Percentiles rank a stretch among this genome's conserved stretches.
Conservation (phyloP, 108 stramenopile genomes). For the Nitzschia sp. region DNA sequence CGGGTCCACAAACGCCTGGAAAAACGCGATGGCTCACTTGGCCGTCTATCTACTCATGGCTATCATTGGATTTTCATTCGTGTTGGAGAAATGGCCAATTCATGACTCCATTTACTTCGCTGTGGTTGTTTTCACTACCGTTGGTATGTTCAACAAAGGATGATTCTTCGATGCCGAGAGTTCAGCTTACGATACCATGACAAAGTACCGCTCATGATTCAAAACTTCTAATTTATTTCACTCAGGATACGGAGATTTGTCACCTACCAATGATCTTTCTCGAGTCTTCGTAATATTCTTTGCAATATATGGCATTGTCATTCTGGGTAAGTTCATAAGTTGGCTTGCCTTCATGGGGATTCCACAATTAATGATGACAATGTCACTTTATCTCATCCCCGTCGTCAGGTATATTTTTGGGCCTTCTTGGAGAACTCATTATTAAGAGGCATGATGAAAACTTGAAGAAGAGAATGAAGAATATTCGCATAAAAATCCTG, state of each 20-base stretch:
- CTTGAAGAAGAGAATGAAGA: background rate
- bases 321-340: too few species aligned
- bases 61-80: slow-evolving; percentile 41
- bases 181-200: too few species aligned
- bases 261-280: slow-evolving; percentile 29
- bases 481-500: slow-evolving; percentile 9
- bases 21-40: slow-evolving; percentile 4
- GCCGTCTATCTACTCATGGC: slow-evolving; percentile 27
- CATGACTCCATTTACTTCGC: slow-evolving; percentile 65
- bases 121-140: slow-evolving; percentile 66
- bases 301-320: slow-evolving; percentile 42
- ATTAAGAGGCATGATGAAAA: slow-evolving; percentile 28
- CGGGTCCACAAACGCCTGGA: slow-evolving; percentile 4
- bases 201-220: too few species aligned
- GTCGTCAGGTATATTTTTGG: slow-evolving; percentile 43
- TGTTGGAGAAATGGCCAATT: slow-evolving; percentile 60
- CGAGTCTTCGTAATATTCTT: slow-evolving; percentile 52
- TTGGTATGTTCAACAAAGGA: slow-evolving; percentile 57
- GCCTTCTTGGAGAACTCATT: slow-evolving; percentile 47
- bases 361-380: too few species aligned
- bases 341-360: too few species aligned
- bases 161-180: too few species aligned
- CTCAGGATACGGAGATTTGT: slow-evolving; percentile 63
- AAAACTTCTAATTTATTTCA: too few species aligned
- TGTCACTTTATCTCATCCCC: too few species aligned